Base-by-base conservation (phyloP, 192 early-diverging fungal genomes). In the Oehlia diaphana region DNA sequence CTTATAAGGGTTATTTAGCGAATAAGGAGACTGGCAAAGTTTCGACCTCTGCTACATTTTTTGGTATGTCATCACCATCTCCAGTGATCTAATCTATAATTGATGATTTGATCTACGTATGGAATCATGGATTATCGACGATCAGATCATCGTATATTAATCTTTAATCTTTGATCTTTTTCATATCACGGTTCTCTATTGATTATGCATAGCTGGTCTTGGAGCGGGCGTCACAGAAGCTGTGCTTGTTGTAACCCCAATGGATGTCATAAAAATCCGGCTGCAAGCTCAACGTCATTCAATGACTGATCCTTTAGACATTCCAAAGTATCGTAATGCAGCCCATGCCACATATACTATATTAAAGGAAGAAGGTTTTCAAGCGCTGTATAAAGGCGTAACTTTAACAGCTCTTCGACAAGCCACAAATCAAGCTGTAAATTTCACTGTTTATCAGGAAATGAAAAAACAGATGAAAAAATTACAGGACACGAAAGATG, bases 211-310 rank as follows among this genome's bases (percentile, higher is more conserved):
- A 92, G 96, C 97, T 49, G 97, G 97, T 80, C 87, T 98, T 64
- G 90, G 90, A 61, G 97, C 97, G 23, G 97, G 96, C 83, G 88
- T 91, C 9, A 99, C 97, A 28, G 97, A 99, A 85, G 94, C 96
- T 19, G 92, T 99, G 5, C 72, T 95, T 26, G 96, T 98, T 58
- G 97, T 98, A 26, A 98, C 97, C 5, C 97, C 97, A 28, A 98
- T 99, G 97, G 97, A 99, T 75, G 95, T 99, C 33, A 94, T 99
- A 87, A 99, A 99, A 88, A 99, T 99, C 81, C 95, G 97, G 82
- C 87, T 99, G 74, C 97, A 99, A 84, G 95, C 96, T 1, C 96
- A 98, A 85, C 89, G 95, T 23, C 96, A 98, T 82, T 97, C 96
- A 42, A 96, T 96, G 89, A 90, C 96, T 16, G 97, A 99, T 86